These are phyloP conservation scores for Avena insularis DNA, from an alignment of 176 grass and related monocot species.

Conservation along the genomic window DNA sequence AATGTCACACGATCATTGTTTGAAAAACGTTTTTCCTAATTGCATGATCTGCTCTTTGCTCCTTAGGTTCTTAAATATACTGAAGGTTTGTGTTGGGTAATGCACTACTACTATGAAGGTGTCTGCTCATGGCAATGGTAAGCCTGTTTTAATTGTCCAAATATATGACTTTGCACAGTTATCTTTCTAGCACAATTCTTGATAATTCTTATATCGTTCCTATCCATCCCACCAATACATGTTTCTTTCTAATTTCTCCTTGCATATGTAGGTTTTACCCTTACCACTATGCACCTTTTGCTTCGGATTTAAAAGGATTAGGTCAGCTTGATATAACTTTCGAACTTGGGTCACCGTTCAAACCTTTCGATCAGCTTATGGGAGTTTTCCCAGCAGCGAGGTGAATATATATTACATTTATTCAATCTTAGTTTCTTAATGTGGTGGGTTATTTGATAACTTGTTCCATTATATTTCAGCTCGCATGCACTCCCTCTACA, in stretches of 20 bases:
- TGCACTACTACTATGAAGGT: slow-evolving; percentile 98
- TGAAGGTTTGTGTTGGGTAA: slow-evolving; percentile 98
- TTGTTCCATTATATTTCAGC: slow-evolving; percentile 56
- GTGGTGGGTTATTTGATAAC: slow-evolving; percentile 28
- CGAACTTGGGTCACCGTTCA: slow-evolving; percentile 81
- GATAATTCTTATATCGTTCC: background rate
- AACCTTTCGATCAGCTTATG: slow-evolving; percentile 99
- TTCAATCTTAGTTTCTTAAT: slow-evolving; percentile 28
- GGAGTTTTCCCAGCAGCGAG: slow-evolving; percentile 99
- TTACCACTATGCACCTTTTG: slow-evolving; percentile 99
- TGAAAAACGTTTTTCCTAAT: background rate
- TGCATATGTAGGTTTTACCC: slow-evolving; percentile 85
- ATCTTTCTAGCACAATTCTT: slow-evolving; percentile 20
- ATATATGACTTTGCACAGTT: slow-evolving; percentile 13
- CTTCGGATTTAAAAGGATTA: slow-evolving; percentile 87
- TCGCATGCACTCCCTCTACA: slow-evolving; percentile 87
- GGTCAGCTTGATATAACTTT: slow-evolving; percentile 74
- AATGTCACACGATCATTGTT: slow-evolving; percentile 16
- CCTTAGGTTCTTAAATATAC: slow-evolving; percentile 77
- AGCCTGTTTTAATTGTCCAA: slow-evolving; percentile 27
- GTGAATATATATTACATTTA: slow-evolving; percentile 43
- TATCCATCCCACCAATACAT: background rate
- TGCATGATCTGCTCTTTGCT: slow-evolving; percentile 17
- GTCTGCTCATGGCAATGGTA: slow-evolving; percentile 99
- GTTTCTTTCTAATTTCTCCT: slow-evolving; percentile 21